phyloP scores from a whole-genome alignment of 1,284 basidiomycete genomes.

The Salmacisia buchloeana region DNA sequence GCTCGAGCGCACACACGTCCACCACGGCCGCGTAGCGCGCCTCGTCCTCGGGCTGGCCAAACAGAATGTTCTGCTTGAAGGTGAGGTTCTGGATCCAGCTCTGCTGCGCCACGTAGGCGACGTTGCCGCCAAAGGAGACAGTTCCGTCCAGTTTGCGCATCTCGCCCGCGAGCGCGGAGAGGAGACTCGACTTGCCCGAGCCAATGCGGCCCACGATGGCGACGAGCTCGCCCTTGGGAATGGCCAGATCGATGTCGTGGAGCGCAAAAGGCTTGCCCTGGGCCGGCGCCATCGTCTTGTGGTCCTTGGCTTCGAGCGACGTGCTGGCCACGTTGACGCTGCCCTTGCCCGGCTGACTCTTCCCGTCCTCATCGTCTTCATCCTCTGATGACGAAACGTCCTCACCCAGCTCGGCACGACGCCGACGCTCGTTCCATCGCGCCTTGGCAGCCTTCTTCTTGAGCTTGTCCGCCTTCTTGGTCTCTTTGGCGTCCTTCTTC shows the following conservation, averaged over 20 bases:
- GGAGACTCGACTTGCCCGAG: conserved; percentile 48
- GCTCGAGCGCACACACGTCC: conserved; percentile 8
- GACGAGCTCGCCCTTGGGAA: conserved; percentile 68
- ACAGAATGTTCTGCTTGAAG: conserved; percentile 18
- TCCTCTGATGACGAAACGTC: conserved; percentile 14
- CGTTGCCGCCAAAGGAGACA: conserved; percentile 12
- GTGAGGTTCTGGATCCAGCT: conserved; percentile 7
- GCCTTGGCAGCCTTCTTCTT: conserved; percentile 13
- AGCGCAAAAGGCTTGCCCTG: conserved; percentile 30
- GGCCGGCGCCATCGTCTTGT: background rate
- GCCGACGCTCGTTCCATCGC: conserved; percentile 14
- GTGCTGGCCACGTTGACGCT: background rate
- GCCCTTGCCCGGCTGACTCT: background rate
- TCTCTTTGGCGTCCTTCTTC: conserved; percentile 47
- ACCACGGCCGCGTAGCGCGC: conserved; percentile 11
- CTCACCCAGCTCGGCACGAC: conserved; percentile 14
- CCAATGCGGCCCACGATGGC: conserved; percentile 71
- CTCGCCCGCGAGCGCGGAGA: conserved; percentile 18
- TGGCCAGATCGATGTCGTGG: conserved; percentile 54
- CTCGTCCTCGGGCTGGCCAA: conserved; percentile 14
- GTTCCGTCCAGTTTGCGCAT: conserved; percentile 15
- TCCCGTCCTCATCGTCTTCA: conserved; percentile 15
- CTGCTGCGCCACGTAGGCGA: conserved; percentile 53
- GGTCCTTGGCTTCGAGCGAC: background rate
- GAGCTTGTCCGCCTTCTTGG: conserved; percentile 23